phyloP scores from a whole-genome alignment of 352 stramenopile species.

The Phytophthora constricta region DNA sequence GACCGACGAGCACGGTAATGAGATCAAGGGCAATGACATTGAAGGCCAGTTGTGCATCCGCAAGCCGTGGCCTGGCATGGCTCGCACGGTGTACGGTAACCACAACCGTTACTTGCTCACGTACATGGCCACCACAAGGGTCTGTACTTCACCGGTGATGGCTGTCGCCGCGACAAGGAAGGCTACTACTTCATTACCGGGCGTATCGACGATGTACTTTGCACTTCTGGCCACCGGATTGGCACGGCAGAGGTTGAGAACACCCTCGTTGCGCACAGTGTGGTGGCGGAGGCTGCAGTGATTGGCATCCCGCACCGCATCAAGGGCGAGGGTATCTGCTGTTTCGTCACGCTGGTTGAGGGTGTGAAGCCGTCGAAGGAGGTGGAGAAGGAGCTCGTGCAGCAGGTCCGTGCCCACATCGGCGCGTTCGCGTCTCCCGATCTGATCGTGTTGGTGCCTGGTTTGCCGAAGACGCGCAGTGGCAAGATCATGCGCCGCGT shows the following conservation, averaged over 20 bases:
- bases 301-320: slow-evolving; percentile 96
- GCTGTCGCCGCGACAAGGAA: slow-evolving; percentile 90
- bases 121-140: slow-evolving; percentile 97
- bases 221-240: slow-evolving; percentile 93
- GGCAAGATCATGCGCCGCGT: slow-evolving; percentile 99
- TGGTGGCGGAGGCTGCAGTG: slow-evolving; percentile 95
- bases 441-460: slow-evolving; percentile 91
- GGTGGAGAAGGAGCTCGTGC: slow-evolving; percentile 74
- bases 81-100: slow-evolving; percentile 94
- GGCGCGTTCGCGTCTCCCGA: slow-evolving; percentile 97
- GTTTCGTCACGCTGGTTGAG: slow-evolving; percentile 92
- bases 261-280: slow-evolving; percentile 91
- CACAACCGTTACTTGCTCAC: slow-evolving; percentile 96
- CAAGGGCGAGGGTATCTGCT: slow-evolving; percentile 97
- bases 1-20: slow-evolving; percentile 86
- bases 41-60: slow-evolving; percentile 97
- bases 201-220: slow-evolving; percentile 98
- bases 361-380: slow-evolving; percentile 71
- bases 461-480: slow-evolving; percentile 95
- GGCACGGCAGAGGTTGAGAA: slow-evolving; percentile 90
- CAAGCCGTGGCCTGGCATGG: slow-evolving; percentile 95
- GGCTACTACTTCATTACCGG: slow-evolving; percentile 99
- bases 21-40: slow-evolving; percentile 83
- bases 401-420: slow-evolving; percentile 92
- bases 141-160: slow-evolving; percentile 97